Conservation (phyloP, 352 stramenopile genomes). For the Phytophthora hibernalis region DNA sequence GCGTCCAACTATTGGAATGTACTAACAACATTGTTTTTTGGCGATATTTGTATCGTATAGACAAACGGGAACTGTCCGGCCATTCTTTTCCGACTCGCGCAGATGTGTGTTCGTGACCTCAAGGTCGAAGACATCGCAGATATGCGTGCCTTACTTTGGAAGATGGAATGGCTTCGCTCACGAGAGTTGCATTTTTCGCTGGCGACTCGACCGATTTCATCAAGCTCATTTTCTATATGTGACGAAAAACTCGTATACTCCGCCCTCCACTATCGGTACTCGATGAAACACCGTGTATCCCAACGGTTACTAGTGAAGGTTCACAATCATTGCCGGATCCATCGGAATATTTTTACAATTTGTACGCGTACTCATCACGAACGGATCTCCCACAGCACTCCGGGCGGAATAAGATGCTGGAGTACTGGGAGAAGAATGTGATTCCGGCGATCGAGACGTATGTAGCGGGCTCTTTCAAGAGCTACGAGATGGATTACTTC, state of each 20-base stretch:
- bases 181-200: slow-evolving; percentile 50
- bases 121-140: slow-evolving; percentile 47
- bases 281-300: slow-evolving; percentile 20
- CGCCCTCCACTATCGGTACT: slow-evolving; percentile 25
- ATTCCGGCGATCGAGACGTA: slow-evolving; percentile 87
- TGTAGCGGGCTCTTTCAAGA: slow-evolving; percentile 84
- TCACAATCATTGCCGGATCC: slow-evolving; percentile 9
- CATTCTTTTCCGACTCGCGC: slow-evolving; percentile 69
- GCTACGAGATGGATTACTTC: slow-evolving; percentile 90
- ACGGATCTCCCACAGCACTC: slow-evolving; percentile 72
- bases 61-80: slow-evolving; percentile 67
- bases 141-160: slow-evolving; percentile 43
- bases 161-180: slow-evolving; percentile 57
- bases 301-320: slow-evolving; percentile 11
- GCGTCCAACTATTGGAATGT: background rate
- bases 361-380: slow-evolving; percentile 74
- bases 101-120: slow-evolving; percentile 53
- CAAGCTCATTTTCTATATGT: slow-evolving; percentile 35
- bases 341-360: slow-evolving; percentile 71
- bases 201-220: slow-evolving; percentile 55
- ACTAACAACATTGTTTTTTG: slow-evolving; percentile 2
- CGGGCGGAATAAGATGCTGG: slow-evolving; percentile 80
- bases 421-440: slow-evolving; percentile 89
- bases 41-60: slow-evolving; percentile 20
- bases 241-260: slow-evolving; percentile 42